Evolutionary conservation across 2,329 filamentous ascomycete genomes (phyloP).

Genomic region (Epichloe baconii): DNA sequence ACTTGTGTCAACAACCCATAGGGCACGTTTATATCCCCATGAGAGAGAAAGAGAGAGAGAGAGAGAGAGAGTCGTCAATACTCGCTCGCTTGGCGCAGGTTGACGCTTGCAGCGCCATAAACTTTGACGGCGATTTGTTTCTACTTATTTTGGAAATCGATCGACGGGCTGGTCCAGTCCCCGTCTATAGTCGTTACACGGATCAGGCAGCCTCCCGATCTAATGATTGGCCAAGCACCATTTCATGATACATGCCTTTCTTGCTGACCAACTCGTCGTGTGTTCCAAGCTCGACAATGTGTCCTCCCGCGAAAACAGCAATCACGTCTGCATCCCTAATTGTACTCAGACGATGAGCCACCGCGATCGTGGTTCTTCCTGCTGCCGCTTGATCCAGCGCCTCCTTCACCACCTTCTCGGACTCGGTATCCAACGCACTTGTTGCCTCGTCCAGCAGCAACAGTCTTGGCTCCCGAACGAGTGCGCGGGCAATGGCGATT

Average conservation of each 20-base stretch:
- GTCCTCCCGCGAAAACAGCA: conserved; percentile 38
- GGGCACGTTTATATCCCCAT: too few species aligned
- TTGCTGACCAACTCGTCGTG: conserved; percentile 42
- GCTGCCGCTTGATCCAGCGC: conserved; percentile 38
- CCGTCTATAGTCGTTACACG: too few species aligned
- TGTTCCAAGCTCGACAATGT: conserved; percentile 44
- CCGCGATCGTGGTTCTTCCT: conserved; percentile 43
- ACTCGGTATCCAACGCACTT: conserved; percentile 47
- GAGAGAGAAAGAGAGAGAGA: too few species aligned
- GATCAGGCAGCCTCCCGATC: conserved; percentile 18
- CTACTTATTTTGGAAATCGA: too few species aligned
- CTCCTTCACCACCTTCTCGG: conserved; percentile 50
- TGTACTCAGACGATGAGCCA: conserved; percentile 47
- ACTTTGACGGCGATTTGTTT: too few species aligned
- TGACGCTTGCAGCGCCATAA: too few species aligned
- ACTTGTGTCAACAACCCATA: too few species aligned
- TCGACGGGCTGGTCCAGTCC: too few species aligned
- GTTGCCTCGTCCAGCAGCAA: conserved; percentile 66
- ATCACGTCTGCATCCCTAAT: conserved; percentile 49
- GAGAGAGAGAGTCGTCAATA: too few species aligned
- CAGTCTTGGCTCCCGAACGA: conserved; percentile 52
- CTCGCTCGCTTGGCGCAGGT: too few species aligned
- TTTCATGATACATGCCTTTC: conserved; percentile 37
- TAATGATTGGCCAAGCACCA: conserved; percentile 34
- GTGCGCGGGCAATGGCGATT: conserved; percentile 58